Base-by-base conservation (phyloP, 768 basidiomycete species). In the Cystofilobasidium bisporidii region DNA sequence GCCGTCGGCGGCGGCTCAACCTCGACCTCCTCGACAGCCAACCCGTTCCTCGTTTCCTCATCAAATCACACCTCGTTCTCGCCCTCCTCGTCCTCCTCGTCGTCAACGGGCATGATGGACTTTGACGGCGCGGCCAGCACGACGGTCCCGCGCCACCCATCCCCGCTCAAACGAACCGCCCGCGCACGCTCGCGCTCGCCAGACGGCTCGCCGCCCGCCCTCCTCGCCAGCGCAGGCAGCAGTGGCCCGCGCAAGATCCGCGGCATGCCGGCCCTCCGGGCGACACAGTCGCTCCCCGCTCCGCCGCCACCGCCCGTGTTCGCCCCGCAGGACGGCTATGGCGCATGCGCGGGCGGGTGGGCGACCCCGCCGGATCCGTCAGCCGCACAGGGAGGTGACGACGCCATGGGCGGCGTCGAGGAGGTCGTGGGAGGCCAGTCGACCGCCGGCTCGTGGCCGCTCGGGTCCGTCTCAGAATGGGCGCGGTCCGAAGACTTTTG, bases 161-260 rank as follows among this genome's bases (percentile, higher is more conserved):
- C 53, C 14, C 53, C 53, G 3, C 53, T 56, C 28, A 56, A 56
- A 32, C 53, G 53, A 5, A 56, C 53, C 5, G 12, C 53, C 4
- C 53, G 53, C 53, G 53, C 53, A 10, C 53, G 53, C 28, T 56
- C 53, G 18, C 28, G 53, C 53, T 56, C 53, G 28, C 53, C 53
- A 15, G 26, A 28, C 2, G 2, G 28, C 9, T 56, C 53, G 28
- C 28, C 53, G 8, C 28, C 26, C 3, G n/a, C 14, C 28, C 12
- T 28, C 53, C 18, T 4, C 28, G n/a, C 18, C 53, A 18, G 53
- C 28, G 14, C 26, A 4, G n/a, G 47, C n/a, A n/a, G n/a, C n/a
- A 22, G 20, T 22, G 20, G 14, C 48, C 18, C 26, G 28, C 26
- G 53, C 28, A 28, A 28, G 53, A 32, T 56, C 30, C 53, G 53